These are phyloP conservation scores for Pythium phragmitis DNA, from an alignment of 352 stramenopile genomes.

Conservation along the genomic window DNA sequence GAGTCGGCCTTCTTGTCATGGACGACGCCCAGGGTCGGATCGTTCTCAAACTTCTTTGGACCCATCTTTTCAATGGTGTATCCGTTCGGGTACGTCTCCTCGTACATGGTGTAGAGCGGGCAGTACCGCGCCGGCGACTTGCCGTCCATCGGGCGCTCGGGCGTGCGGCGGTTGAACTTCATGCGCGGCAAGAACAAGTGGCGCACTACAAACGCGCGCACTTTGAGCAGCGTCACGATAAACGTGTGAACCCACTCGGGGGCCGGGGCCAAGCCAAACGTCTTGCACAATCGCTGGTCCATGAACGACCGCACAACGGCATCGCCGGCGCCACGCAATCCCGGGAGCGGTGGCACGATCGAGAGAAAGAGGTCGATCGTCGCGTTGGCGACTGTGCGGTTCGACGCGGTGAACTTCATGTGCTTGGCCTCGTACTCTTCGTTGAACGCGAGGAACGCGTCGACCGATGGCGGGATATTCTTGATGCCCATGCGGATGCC, in stretches of 20 bases:
- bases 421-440: constrained; percentile 21
- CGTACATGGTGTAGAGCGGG: constrained; percentile 14
- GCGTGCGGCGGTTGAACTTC: constrained; percentile 7
- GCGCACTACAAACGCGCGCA: constrained; percentile 16
- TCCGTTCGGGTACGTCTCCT: constrained; percentile 11
- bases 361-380: constrained; percentile 18
- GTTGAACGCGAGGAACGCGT: constrained; percentile 18
- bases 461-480: constrained; percentile 9
- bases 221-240: not conserved
- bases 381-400: constrained; percentile 7
- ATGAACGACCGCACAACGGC: constrained; percentile 16
- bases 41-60: constrained; percentile 18
- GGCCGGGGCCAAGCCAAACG: constrained; percentile 12
- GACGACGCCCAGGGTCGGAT: constrained; percentile 13
- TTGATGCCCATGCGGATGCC: constrained; percentile 22
- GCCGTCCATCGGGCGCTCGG: constrained; percentile 10
- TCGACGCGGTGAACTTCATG: constrained; percentile 16
- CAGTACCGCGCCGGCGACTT: constrained; percentile 6
- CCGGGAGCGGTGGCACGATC: constrained; percentile 7
- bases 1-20: constrained; percentile 9
- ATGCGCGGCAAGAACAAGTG: constrained; percentile 13
- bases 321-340: constrained; percentile 2
- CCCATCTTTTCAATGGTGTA: constrained; percentile 14
- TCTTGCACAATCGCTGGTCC: constrained; percentile 6
- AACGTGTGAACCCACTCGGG: constrained; percentile 8